Percentiles rank a stretch among this genome's conserved stretches.
These are phyloP conservation scores for Chiua sp. DNA, from an alignment of 1,284 basidiomycete genomes.

Conservation along the genomic window DNA sequence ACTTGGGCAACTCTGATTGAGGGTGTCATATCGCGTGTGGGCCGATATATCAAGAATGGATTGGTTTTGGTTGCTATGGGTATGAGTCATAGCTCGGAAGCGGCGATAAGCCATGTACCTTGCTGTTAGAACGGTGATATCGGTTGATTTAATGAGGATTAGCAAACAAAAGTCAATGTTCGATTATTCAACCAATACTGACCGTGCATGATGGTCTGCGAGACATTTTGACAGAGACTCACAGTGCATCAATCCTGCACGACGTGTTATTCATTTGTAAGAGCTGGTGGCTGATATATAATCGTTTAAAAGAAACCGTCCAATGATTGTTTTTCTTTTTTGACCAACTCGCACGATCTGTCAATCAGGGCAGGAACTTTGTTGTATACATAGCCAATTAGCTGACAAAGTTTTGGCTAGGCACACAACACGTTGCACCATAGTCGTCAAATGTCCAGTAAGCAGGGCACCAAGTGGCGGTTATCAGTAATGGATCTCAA, in stretches of 20 bases:
- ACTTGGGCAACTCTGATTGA: neutral
- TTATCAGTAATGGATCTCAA: no score
- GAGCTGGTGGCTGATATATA: no score
- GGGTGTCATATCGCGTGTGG: neutral
- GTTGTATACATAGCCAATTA: neutral
- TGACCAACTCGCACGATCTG: neutral
- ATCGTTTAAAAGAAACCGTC: no score
- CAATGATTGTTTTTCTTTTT: no score
- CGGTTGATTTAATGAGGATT: neutral
- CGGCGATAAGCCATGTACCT: neutral
- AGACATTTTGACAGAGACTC: neutral
- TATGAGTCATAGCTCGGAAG: no score
- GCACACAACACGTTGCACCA: no score
- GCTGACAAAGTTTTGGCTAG: no score
- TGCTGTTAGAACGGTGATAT: neutral
- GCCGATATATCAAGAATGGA: neutral
- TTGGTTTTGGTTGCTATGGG: neutral
- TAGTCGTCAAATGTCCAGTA: no score
- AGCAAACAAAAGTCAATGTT: neutral
- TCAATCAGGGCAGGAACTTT: neutral
- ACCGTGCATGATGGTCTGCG: no score
- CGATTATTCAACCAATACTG: neutral
- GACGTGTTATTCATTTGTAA: neutral
- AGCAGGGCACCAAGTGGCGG: no score
- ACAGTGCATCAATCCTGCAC: neutral